phyloP scores from a whole-genome alignment of 495 filamentous ascomycete species.

The Bacidia rubella region DNA sequence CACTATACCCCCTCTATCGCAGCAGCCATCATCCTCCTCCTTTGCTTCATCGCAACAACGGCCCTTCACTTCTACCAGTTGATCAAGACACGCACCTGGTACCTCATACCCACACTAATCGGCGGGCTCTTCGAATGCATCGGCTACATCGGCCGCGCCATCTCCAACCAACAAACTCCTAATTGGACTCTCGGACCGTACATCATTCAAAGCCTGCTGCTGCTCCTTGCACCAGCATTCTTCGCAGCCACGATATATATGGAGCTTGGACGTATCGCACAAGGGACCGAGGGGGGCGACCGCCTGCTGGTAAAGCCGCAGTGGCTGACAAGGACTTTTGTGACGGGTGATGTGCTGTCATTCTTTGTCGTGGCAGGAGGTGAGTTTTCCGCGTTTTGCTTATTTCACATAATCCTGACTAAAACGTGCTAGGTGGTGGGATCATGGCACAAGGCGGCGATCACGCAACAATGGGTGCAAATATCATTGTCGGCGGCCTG shows the following conservation, averaged over 20 bases:
- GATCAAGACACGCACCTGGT: constrained; percentile 37
- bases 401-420: constrained; percentile 17
- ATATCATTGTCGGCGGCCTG: constrained; percentile 37
- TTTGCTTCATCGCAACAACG: constrained; percentile 36
- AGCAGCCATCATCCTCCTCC: constrained; percentile 32
- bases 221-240: constrained; percentile 21
- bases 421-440: constrained; percentile 23
- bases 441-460: constrained; percentile 30
- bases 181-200: constrained; percentile 16
- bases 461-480: constrained; percentile 31
- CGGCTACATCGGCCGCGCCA: constrained; percentile 8
- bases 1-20: constrained; percentile 35
- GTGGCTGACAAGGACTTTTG: constrained; percentile 33
- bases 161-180: constrained; percentile 1
- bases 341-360: constrained; percentile 32
- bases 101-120: constrained; percentile 45
- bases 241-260: constrained; percentile 23
- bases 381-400: constrained; percentile 21
- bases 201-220: constrained; percentile 28
- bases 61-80: constrained; percentile 36
- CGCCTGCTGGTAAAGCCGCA: constrained; percentile 25
- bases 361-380: constrained; percentile 33
- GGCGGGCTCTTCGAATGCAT: constrained; percentile 28
- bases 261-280: constrained; percentile 18
- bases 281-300: constrained; percentile 21